A percentile compares a stretch with the other conserved stretches of the same genome.
These are phyloP conservation scores for Euphorbia lathyris DNA, from an alignment of 345 rosid genomes.

Conservation along the genomic window DNA sequence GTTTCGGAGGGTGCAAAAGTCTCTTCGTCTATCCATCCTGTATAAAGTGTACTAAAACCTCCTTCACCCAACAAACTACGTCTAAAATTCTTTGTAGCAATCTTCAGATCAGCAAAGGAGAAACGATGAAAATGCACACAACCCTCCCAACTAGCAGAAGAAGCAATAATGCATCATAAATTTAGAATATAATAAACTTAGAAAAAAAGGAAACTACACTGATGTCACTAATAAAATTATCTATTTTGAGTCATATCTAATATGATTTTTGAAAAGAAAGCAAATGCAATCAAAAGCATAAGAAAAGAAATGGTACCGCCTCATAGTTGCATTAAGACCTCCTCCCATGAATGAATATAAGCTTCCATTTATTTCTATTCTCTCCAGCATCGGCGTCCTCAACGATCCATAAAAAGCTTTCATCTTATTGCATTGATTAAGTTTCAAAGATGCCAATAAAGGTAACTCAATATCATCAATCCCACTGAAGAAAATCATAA, in stretches of 20 bases:
- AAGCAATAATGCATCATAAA: too few relatives aligned
- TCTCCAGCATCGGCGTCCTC: neutral
- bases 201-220: neutral
- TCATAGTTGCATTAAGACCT: neutral
- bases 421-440: neutral
- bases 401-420: too few relatives aligned
- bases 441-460: neutral
- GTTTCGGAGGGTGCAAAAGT: conserved; percentile 52
- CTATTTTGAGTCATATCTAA: neutral
- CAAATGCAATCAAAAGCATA: neutral
- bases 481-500: neutral
- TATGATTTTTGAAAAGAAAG: too few relatives aligned
- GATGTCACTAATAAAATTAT: too few relatives aligned
- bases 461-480: neutral
- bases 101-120: conserved; percentile 54
- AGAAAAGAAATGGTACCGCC: neutral
- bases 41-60: conserved; percentile 74
- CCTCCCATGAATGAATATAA: neutral
- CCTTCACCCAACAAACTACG: conserved; percentile 66
- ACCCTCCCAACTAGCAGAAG: neutral
- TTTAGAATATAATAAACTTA: too few relatives aligned
- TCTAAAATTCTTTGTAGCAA: conserved; percentile 58
- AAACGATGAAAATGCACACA: conserved; percentile 29
- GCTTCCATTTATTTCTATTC: neutral
- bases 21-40: conserved; percentile 74